A percentile compares a stretch with the other conserved stretches of the same genome.
Evolutionary conservation across 2,329 filamentous ascomycete genomes (phyloP).

Genomic region (Talaromyces pinophilus): DNA sequence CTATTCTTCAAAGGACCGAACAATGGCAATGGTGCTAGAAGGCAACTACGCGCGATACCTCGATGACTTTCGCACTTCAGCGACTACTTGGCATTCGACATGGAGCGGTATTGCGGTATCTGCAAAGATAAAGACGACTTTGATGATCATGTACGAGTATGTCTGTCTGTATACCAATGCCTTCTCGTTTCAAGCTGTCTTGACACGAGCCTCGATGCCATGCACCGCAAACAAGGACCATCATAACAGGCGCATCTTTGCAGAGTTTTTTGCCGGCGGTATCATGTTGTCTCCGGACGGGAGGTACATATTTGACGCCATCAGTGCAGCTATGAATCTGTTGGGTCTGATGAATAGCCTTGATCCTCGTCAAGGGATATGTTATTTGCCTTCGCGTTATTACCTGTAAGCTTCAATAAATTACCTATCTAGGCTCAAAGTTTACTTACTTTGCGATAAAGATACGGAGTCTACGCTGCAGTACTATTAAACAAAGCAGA

Average conservation of each 20-base stretch:
- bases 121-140: not conserved
- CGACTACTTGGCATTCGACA: slow-evolving; percentile 16
- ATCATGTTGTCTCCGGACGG: not conserved
- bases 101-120: not conserved
- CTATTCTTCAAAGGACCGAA: slow-evolving; percentile 27
- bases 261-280: not conserved
- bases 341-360: not conserved
- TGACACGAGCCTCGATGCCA: not conserved
- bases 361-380: not conserved
- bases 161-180: slow-evolving; percentile 4
- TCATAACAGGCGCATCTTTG: not conserved
- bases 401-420: not conserved
- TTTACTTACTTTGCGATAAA: not conserved
- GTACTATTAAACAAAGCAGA: slow-evolving; percentile 2
- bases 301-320: not conserved
- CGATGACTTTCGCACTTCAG: slow-evolving; percentile 25
- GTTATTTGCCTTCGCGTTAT: not conserved
- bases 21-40: slow-evolving; percentile 23
- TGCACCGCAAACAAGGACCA: not conserved
- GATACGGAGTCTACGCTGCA: not conserved
- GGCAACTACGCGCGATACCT: slow-evolving; percentile 29
- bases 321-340: not conserved
- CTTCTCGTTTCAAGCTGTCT: slow-evolving; percentile 1
- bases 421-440: not conserved
- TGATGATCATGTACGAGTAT: slow-evolving; percentile 4